A percentile compares a stretch with the other conserved stretches of the same genome.
Conservation (phyloP, 331 rosid species). For the Quercus lobata region DNA sequence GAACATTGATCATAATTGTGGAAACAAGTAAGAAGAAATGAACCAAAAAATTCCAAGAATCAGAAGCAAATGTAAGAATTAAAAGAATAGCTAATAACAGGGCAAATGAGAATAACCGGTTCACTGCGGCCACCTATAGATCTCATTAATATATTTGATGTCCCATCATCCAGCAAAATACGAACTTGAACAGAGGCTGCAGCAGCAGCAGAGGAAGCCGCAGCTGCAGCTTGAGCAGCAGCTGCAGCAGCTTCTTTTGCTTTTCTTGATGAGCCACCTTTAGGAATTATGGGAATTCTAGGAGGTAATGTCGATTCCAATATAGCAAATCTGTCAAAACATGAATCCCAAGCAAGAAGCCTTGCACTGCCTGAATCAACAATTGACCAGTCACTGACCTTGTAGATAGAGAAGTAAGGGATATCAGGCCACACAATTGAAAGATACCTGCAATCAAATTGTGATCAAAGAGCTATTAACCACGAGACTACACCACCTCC, state of each 20-base stretch:
- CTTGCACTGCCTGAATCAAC: conserved; percentile 99
- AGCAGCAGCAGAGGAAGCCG: conserved; percentile 97
- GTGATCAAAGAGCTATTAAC: conserved; percentile 16
- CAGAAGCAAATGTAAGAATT: conserved; percentile 11
- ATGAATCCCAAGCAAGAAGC: conserved; percentile 97
- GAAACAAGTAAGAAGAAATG: conserved; percentile 8
- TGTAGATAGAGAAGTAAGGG: conserved; percentile 94
- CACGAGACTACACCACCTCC: not conserved
- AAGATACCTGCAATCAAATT: conserved; percentile 71
- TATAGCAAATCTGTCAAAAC: conserved; percentile 96
- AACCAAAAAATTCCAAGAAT: conserved; percentile 2
- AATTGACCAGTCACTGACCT: conserved; percentile 93
- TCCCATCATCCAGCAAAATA: conserved; percentile 94
- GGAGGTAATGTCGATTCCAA: conserved; percentile 82
- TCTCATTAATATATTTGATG: conserved; percentile 88
- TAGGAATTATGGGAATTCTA: conserved; percentile 76
- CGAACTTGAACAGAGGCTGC: conserved; percentile 98
- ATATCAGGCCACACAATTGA: conserved; percentile 98
- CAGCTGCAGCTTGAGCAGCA: conserved; percentile 95
- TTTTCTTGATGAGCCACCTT: conserved; percentile 84
- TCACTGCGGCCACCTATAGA: conserved; percentile 90
- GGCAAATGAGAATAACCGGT: conserved; percentile 55
- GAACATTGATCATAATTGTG: not conserved
- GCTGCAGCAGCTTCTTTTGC: conserved; percentile 97
- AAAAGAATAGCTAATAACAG: conserved; percentile 2